Conservation (phyloP, 805 yeast genomes). For the Schizosaccharomyces cryophilus region DNA sequence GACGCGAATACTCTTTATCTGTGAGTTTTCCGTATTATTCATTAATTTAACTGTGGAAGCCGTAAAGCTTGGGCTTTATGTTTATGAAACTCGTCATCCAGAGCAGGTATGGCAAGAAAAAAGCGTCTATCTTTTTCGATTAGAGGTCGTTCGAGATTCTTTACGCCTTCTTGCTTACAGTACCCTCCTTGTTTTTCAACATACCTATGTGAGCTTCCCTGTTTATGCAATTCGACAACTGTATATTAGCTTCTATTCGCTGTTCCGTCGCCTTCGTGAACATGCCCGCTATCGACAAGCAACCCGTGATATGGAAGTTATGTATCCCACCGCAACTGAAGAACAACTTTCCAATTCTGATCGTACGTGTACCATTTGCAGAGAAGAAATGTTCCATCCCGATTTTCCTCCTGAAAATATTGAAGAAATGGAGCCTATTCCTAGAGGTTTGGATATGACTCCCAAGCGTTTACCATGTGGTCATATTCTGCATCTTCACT, state of each 20-base stretch:
- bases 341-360: constrained; percentile 27
- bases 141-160: constrained; percentile 21
- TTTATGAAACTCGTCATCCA: constrained; percentile 24
- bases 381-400: constrained; percentile 46
- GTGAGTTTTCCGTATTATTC: constrained; percentile 45
- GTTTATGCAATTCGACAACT: constrained; percentile 27
- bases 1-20: constrained; percentile 33
- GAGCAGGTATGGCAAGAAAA: constrained; percentile 49
- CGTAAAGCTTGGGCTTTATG: constrained; percentile 25
- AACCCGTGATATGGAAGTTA: constrained; percentile 36
- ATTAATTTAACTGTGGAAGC: constrained; percentile 26
- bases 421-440: constrained; percentile 4
- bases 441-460: constrained; percentile 10
- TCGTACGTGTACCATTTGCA: constrained; percentile 59
- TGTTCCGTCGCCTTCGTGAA: constrained; percentile 12
- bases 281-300: constrained; percentile 14
- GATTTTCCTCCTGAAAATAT: neutral
- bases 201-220: constrained; percentile 23
- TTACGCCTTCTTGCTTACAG: constrained; percentile 23
- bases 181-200: constrained; percentile 23
- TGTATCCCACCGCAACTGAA: constrained; percentile 35
- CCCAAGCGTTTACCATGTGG: constrained; percentile 69
- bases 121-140: constrained; percentile 28
- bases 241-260: constrained; percentile 15
- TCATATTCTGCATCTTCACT: constrained; percentile 71